A percentile compares a stretch with the other conserved stretches of the same genome.
These are phyloP conservation scores for Cadophora sp. DNA, from an alignment of 2,329 filamentous ascomycete genomes.

Conservation along the genomic window DNA sequence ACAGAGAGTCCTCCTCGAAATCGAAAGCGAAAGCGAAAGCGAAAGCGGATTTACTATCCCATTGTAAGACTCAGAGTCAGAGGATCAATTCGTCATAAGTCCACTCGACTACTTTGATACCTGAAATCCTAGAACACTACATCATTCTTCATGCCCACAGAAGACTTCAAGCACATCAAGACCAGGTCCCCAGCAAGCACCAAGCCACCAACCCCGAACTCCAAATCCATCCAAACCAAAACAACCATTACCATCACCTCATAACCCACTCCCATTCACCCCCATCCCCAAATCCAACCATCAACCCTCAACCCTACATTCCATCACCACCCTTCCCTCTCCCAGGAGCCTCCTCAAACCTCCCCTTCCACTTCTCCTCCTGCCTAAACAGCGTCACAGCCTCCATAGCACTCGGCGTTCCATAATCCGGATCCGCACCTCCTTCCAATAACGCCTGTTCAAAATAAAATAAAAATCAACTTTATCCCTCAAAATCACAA, in stretches of 20 bases:
- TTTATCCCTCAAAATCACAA: not conserved
- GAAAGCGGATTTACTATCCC: too few species aligned
- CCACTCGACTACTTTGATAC: too few species aligned
- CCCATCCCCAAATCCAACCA: not conserved
- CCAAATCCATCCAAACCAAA: too few species aligned
- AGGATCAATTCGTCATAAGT: too few species aligned
- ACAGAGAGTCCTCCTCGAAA: too few species aligned
- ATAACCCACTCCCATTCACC: not conserved
- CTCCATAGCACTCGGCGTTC: slow-evolving; percentile 56
- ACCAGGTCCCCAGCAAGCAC: too few species aligned
- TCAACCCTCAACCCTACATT: not conserved
- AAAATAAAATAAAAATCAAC: not conserved
- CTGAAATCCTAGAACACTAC: too few species aligned
- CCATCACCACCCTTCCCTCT: slow-evolving; percentile 50
- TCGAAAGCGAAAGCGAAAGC: too few species aligned
- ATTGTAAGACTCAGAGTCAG: too few species aligned
- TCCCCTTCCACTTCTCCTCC: slow-evolving; percentile 56
- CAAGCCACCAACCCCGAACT: too few species aligned
- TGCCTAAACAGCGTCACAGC: slow-evolving; percentile 60
- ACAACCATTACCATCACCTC: not conserved
- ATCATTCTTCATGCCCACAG: too few species aligned
- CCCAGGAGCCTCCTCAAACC: slow-evolving; percentile 57
- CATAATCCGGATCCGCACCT: slow-evolving; percentile 61
- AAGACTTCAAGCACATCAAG: too few species aligned
- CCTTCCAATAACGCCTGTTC: slow-evolving; percentile 53